A percentile compares a stretch with the other conserved stretches of the same genome.
Evolutionary conservation across 371 early-diverging fungal species (phyloP).

Genomic region (Lichtheimia ramosa): DNA sequence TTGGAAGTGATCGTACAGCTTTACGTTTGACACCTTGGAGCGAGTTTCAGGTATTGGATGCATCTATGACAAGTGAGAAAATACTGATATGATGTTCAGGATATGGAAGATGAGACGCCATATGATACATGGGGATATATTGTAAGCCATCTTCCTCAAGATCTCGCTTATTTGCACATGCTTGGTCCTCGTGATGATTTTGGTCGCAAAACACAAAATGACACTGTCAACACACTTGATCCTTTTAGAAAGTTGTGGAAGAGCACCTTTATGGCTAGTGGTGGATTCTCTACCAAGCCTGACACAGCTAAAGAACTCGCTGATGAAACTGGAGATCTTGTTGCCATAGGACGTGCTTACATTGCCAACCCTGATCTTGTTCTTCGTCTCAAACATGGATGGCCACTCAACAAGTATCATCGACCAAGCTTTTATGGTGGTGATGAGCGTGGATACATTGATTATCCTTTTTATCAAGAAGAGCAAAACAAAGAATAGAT

Average conservation of each 20-base stretch:
- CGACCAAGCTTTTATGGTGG: slow-evolving; percentile 24
- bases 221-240: slow-evolving; percentile 14
- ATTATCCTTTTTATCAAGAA: slow-evolving; percentile 29
- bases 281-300: slow-evolving; percentile 23
- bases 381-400: slow-evolving; percentile 23
- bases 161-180: slow-evolving; percentile 35
- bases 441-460: slow-evolving; percentile 22
- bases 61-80: neutral
- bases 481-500: neutral
- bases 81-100: slow-evolving; percentile 4
- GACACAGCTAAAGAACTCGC: slow-evolving; percentile 20
- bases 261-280: slow-evolving; percentile 27
- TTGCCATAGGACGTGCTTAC: slow-evolving; percentile 34
- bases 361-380: slow-evolving; percentile 42
- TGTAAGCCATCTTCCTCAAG: slow-evolving; percentile 17
- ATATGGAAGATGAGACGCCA: slow-evolving; percentile 30
- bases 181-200: slow-evolving; percentile 28
- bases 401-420: slow-evolving; percentile 23
- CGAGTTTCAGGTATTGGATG: slow-evolving; percentile 6
- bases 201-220: slow-evolving; percentile 7
- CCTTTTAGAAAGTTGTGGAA: slow-evolving; percentile 33
- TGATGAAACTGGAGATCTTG: slow-evolving; percentile 22
- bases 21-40: slow-evolving; percentile 26
- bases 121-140: slow-evolving; percentile 35
- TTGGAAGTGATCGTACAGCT: slow-evolving; percentile 14